Percentiles rank a stretch among this genome's conserved stretches.
These are phyloP conservation scores for Ormosia emarginata DNA, from an alignment of 306 rosid species.

Conservation along the genomic window DNA sequence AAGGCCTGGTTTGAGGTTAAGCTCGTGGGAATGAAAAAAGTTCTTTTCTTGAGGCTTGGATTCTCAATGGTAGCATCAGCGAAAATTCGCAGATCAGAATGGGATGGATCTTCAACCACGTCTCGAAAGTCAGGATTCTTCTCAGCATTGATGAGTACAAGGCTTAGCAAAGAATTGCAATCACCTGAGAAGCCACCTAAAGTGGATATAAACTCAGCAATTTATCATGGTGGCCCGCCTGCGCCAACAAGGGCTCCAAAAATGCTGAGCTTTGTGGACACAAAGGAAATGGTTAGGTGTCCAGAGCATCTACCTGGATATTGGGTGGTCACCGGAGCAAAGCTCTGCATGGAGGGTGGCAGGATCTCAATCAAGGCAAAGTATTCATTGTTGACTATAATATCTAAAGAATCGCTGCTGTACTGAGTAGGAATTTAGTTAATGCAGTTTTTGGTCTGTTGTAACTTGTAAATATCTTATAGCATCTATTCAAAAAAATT, in stretches of 20 bases:
- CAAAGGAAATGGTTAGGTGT: constrained; percentile 72
- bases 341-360: constrained; percentile 62
- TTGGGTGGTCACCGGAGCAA: constrained; percentile 95
- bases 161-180: constrained; percentile 56
- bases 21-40: constrained; percentile 65
- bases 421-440: neutral
- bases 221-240: constrained; percentile 76
- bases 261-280: constrained; percentile 65
- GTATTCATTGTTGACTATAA: constrained; percentile 74
- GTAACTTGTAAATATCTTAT: constrained; percentile 49
- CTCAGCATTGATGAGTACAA: constrained; percentile 69
- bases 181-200: constrained; percentile 48
- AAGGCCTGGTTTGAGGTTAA: constrained; percentile 87
- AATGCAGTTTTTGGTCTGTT: constrained; percentile 6
- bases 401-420: constrained; percentile 53
- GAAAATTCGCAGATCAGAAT: constrained; percentile 67
- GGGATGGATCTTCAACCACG: constrained; percentile 71
- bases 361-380: constrained; percentile 72
- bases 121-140: constrained; percentile 78
- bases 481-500: constrained; percentile 14
- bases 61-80: constrained; percentile 71
- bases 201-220: constrained; percentile 75
- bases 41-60: constrained; percentile 81
- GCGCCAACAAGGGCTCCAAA: constrained; percentile 58
- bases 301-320: constrained; percentile 85